Evolutionary conservation across 495 filamentous ascomycete species (phyloP), one percentile per base, ranked within the genome.

Genomic region (Daldinia caldariorum): DNA sequence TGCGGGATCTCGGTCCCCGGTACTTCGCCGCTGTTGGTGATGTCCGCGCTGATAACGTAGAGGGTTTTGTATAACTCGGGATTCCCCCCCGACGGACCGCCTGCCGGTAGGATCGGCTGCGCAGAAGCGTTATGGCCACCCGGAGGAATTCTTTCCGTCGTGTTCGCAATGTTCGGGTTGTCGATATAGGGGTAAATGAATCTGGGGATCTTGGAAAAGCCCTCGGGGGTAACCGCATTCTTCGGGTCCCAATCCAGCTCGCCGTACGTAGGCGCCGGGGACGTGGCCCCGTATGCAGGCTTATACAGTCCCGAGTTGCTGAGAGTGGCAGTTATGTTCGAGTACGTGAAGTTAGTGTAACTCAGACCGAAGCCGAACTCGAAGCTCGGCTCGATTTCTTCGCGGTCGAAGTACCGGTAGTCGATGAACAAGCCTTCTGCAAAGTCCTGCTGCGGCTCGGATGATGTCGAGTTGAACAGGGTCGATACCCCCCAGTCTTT

Each of bases 71-170:
- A 87, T 55, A 84, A 72, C 6, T 79, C 75, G 0, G 91, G 87
- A 70, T 97, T 96, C 39, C 94, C 94, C 31, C 94, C 94, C 5
- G 90, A 87, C n/a, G 83, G 87, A 34, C 93, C 92, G 77, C 89
- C 71, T 80, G 91, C 63, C 77, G 86, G 76, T 41, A 91, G 83
- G 13, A 89, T 79, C 0, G 87, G 85, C 79, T 97, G 93, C 0
- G 92, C 80, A 5, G 88, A 88, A 54, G 86, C 82, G 66, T 93
- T 85, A 13, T 80, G 84, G 9, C 86, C 86, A n/a, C 84, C 83
- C 10, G 82, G 77, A 2, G 92, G 91, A 16, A 90, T 80, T 56
- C 85, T 86, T 14, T 80, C 73, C 3, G 81, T 57, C 1, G 59
- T 29, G 6, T 78, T 61, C 26, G 77, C 64, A 35, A 78, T 51